A percentile compares a stretch with the other conserved stretches of the same genome.
phyloP scores from a whole-genome alignment of 768 basidiomycete genomes.

The Chlorophyllum brunneum region DNA sequence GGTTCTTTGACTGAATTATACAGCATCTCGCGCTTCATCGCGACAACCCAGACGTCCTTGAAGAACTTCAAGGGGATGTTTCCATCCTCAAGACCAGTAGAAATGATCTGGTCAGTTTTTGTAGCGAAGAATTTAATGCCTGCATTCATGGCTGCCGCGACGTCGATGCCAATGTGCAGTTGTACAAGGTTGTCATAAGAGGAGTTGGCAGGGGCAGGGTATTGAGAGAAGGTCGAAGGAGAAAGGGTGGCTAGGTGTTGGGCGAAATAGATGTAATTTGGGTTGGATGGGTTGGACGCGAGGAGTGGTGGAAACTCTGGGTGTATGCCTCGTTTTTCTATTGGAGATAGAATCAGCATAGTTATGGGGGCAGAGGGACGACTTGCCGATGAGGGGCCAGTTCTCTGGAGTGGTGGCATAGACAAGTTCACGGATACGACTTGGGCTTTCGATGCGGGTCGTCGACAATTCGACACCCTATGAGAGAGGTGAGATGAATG shows the following conservation, averaged over 20 bases:
- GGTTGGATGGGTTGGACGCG: neutral
- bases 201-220: neutral
- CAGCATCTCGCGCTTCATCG: slow-evolving; percentile 4
- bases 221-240: neutral
- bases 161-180: slow-evolving; percentile 16
- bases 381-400: slow-evolving; percentile 5
- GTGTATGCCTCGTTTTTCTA: slow-evolving; percentile 1
- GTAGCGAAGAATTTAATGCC: slow-evolving; percentile 18
- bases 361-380: neutral
- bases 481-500: neutral
- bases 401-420: slow-evolving; percentile 3
- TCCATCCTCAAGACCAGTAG: slow-evolving; percentile 10
- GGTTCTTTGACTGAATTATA: no score
- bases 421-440: neutral
- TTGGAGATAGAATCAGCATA: no score
- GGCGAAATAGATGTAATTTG: slow-evolving; percentile 6
- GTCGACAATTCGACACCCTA: slow-evolving; percentile 2
- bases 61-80: slow-evolving; percentile 12
- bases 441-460: neutral
- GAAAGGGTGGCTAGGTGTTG: neutral
- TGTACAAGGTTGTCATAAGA: neutral
- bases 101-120: slow-evolving; percentile 9
- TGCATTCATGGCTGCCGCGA: slow-evolving; percentile 13
- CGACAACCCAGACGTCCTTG: slow-evolving; percentile 11
- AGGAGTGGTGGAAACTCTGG: neutral